Evolutionary conservation across 1,284 basidiomycete genomes (phyloP).

Genomic region (Athelia sp.): DNA sequence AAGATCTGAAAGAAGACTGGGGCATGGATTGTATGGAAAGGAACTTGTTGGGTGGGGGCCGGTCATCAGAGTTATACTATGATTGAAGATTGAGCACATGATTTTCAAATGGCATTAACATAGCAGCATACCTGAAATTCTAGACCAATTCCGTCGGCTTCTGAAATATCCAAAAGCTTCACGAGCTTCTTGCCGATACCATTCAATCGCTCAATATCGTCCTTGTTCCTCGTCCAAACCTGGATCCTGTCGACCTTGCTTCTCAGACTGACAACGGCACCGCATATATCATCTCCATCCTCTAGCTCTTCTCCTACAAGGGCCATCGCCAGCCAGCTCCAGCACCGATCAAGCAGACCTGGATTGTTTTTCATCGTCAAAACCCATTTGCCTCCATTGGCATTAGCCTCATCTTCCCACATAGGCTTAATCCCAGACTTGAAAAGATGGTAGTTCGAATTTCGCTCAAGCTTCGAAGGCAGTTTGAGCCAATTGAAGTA

Average conservation of each 20-base stretch:
- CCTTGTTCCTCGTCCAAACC: slow-evolving; percentile 80
- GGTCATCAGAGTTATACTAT: slow-evolving; percentile 79
- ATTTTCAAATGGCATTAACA: slow-evolving; percentile 1
- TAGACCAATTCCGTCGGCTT: slow-evolving; percentile 74
- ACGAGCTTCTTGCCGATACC: slow-evolving; percentile 78
- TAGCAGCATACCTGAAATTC: slow-evolving; percentile 73
- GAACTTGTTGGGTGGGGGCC: slow-evolving; percentile 74
- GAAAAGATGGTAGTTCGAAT: slow-evolving; percentile 93
- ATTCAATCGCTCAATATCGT: slow-evolving; percentile 82
- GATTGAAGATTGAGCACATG: slow-evolving; percentile 4
- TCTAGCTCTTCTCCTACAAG: slow-evolving; percentile 90
- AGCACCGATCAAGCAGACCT: slow-evolving; percentile 77
- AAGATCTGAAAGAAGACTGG: slow-evolving; percentile 55
- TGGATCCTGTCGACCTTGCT: slow-evolving; percentile 89
- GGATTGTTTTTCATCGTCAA: slow-evolving; percentile 86
- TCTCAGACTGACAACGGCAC: slow-evolving; percentile 84
- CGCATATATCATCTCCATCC: slow-evolving; percentile 83
- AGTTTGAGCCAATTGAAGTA: slow-evolving; percentile 94
- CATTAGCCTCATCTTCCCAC: slow-evolving; percentile 95
- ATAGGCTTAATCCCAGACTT: slow-evolving; percentile 89
- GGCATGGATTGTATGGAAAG: slow-evolving; percentile 71
- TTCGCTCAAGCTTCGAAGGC: slow-evolving; percentile 81
- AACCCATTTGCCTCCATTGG: slow-evolving; percentile 91
- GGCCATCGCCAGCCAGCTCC: slow-evolving; percentile 89
- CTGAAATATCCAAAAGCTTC: slow-evolving; percentile 76